phyloP scores from a whole-genome alignment of 2,329 filamentous ascomycete species.

The Rhexocercosporidium sp. region DNA sequence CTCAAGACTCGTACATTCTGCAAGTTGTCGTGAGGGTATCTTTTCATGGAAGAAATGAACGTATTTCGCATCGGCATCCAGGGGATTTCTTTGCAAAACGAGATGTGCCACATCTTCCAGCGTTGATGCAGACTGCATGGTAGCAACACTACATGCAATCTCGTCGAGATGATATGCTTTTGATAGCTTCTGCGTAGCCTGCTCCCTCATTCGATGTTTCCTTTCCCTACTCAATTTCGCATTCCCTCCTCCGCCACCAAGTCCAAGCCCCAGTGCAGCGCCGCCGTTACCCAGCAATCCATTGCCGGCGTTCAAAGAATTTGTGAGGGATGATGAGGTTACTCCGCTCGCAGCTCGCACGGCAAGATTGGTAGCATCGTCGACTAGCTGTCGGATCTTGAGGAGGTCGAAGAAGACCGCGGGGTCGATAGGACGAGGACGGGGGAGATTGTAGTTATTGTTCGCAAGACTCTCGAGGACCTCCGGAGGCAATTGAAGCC shows the following conservation, averaged over 20 bases:
- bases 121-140: constrained; percentile 80
- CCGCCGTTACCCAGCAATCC: constrained; percentile 53
- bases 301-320: constrained; percentile 55
- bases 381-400: constrained; percentile 80
- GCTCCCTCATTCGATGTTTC: constrained; percentile 79
- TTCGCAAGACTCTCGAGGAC: constrained; percentile 80
- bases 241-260: constrained; percentile 60
- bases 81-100: constrained; percentile 72
- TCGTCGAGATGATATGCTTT: constrained; percentile 82
- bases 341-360: constrained; percentile 79
- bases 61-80: constrained; percentile 77
- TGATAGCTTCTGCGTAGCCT: constrained; percentile 78
- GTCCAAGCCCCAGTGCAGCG: constrained; percentile 61
- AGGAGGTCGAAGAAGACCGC: constrained; percentile 83
- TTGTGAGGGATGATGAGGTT: constrained; percentile 67
- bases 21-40: constrained; percentile 77
- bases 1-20: constrained; percentile 71
- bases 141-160: constrained; percentile 81
- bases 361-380: constrained; percentile 78
- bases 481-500: constrained; percentile 80
- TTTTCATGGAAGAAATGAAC: constrained; percentile 95
- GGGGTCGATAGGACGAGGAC: constrained; percentile 78
- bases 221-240: constrained; percentile 76
- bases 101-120: constrained; percentile 77
- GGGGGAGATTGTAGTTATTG: constrained; percentile 78